Percentiles rank a stretch among this genome's conserved stretches.
phyloP scores from a whole-genome alignment of 108 stramenopile species.

The Cyclotella atomus region DNA sequence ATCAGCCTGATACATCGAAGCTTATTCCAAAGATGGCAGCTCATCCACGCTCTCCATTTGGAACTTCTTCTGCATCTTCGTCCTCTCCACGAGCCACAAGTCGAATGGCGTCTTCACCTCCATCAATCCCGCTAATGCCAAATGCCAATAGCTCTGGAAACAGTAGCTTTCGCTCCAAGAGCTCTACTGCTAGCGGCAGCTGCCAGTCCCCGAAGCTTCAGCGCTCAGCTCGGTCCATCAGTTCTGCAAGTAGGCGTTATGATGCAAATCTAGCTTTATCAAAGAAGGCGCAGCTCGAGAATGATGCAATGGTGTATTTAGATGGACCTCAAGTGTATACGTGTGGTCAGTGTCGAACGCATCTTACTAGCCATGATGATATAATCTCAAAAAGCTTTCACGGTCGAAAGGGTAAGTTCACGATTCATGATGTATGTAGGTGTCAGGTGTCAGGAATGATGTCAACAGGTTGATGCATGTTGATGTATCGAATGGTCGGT shows the following conservation, averaged over 20 bases:
- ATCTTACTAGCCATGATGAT: constrained; percentile 92
- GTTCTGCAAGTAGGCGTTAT: background rate
- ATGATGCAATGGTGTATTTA: constrained; percentile 89
- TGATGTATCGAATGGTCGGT: too few species aligned
- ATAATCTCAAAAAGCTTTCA: constrained; percentile 95
- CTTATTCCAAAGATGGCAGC: constrained; percentile 7
- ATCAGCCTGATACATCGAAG: too few species aligned
- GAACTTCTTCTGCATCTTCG: background rate
- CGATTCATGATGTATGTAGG: background rate
- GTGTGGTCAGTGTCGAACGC: constrained; percentile 89
- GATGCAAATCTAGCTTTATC: constrained; percentile 20
- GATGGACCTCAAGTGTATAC: constrained; percentile 90
- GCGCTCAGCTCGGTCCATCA: constrained; percentile 1
- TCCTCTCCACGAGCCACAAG: constrained; percentile 3
- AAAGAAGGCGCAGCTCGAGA: constrained; percentile 62
- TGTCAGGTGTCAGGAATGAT: background rate
- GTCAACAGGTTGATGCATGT: background rate
- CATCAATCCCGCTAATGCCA: constrained; percentile 6
- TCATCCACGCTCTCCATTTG: background rate
- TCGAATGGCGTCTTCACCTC: constrained; percentile 2
- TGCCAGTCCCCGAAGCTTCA: background rate
- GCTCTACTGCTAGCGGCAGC: constrained; percentile 5
- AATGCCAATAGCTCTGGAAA: background rate
- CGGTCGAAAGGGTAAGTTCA: constrained; percentile 90
- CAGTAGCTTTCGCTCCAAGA: constrained; percentile 16